phyloP scores from a whole-genome alignment of 768 basidiomycete genomes.

The Agaricus subrufescens region DNA sequence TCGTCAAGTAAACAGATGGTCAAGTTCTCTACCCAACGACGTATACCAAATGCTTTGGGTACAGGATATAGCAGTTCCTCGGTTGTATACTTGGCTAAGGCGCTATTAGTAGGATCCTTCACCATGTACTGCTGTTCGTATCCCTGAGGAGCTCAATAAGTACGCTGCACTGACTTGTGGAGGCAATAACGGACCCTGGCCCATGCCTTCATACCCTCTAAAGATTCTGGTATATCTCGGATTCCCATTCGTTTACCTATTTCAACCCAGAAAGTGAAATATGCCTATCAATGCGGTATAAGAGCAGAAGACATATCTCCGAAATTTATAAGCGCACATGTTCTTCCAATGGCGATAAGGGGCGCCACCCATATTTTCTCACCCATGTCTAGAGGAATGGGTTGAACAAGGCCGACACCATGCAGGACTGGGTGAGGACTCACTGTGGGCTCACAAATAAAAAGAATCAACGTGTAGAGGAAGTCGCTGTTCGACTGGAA shows the following conservation, averaged over 20 bases:
- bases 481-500: slow-evolving; percentile 26
- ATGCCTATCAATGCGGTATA: slow-evolving; percentile 22
- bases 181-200: slow-evolving; percentile 22
- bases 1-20: slow-evolving; percentile 37
- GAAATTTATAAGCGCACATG: not conserved
- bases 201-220: slow-evolving; percentile 35
- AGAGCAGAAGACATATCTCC: not conserved
- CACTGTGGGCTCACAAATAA: slow-evolving; percentile 23
- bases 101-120: slow-evolving; percentile 33
- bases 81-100: slow-evolving; percentile 33
- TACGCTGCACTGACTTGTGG: not conserved
- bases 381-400: slow-evolving; percentile 6
- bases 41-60: slow-evolving; percentile 33
- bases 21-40: slow-evolving; percentile 27
- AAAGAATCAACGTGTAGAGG: slow-evolving; percentile 27
- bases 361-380: slow-evolving; percentile 9
- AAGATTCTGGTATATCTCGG: slow-evolving; percentile 36
- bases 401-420: not conserved
- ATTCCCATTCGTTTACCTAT: slow-evolving; percentile 45
- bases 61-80: slow-evolving; percentile 35
- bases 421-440: not conserved
- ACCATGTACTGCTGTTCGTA: slow-evolving; percentile 41
- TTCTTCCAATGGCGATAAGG: slow-evolving; percentile 36
- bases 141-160: slow-evolving; percentile 18
- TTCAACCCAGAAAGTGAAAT: slow-evolving; percentile 39